Evolutionary conservation across 768 basidiomycete genomes (phyloP).

Genomic region (Tulasnella sp.): DNA sequence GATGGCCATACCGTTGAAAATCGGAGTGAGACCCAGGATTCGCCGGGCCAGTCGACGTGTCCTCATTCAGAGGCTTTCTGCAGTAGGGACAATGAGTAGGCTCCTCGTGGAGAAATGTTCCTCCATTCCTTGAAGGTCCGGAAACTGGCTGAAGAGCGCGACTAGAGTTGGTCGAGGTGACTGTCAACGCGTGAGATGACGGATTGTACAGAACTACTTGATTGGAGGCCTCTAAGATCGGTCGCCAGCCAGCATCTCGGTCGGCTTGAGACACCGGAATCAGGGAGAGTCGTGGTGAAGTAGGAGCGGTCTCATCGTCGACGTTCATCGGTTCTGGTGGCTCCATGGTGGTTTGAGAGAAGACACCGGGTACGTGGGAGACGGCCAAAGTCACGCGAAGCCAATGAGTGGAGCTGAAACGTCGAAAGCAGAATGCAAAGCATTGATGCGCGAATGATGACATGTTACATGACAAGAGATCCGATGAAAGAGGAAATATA

Average conservation of each 20-base stretch:
- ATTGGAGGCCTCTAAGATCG: slow-evolving; percentile 74
- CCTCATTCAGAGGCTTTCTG: slow-evolving; percentile 43
- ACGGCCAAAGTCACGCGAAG: background rate
- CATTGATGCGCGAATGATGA: background rate
- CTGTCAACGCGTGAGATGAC: slow-evolving; percentile 71
- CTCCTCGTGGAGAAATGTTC: background rate
- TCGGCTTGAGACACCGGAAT: background rate
- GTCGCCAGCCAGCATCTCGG: slow-evolving; percentile 48
- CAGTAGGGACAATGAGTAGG: slow-evolving; percentile 58
- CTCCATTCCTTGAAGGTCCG: background rate
- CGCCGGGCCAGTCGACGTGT: background rate
- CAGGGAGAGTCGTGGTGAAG: background rate
- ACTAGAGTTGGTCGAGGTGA: slow-evolving; percentile 28
- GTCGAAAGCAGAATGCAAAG: background rate
- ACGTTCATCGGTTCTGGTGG: background rate
- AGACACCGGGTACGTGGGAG: background rate
- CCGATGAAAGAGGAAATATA: background rate
- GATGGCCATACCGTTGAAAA: slow-evolving; percentile 31
- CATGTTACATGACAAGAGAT: background rate
- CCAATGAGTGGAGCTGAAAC: background rate
- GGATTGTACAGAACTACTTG: slow-evolving; percentile 86
- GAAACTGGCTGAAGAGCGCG: background rate
- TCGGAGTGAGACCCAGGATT: background rate
- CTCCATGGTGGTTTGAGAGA: background rate
- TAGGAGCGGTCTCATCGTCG: background rate